Evolutionary conservation across 257 asterid genomes (phyloP), one percentile per base, ranked within the genome.

Genomic region (Anisodus tanguticus): DNA sequence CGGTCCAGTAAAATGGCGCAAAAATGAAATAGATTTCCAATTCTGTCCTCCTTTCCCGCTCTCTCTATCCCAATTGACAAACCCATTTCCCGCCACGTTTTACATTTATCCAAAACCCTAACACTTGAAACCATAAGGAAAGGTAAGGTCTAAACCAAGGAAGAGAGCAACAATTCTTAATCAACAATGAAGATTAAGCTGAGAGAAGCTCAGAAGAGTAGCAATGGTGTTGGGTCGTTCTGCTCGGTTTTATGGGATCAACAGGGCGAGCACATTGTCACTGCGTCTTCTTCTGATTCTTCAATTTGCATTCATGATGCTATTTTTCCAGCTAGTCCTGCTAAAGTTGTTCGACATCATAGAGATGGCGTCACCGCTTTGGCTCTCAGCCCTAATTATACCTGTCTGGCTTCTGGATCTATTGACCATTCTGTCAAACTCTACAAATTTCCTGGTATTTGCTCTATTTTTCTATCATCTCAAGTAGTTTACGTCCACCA

Each of bases 381-480:
- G 90, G 93, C 93, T 69, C 91, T 95, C 17, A 90, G 90, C 81
- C 94, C 96, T 58, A 91, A 95, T 92, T 97, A 97, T 76, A 93
- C 94, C 22, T 97, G 98, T 84, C 96, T 97, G 37, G 99, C 99
- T 76, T 97, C 98, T 37, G 99, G 97, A 19, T 95, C 99, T 77
- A 57, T 95, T 58, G 98, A 95, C 93, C 98, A 91, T 87, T 93
- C 97, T 3, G 99, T 95, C 85, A 97, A 97, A 91, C 97, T 97
- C 86, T 95, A 92, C 87, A 95, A 95, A 88, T 95, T 97, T 62
- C 99, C 98, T 0, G 93, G 99, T 94, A 90, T 85, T 51, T 77
- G 19, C 53, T 81, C 79, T 31, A 5, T 26, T 70, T 70, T 70
- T 64, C 2, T 70, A 43, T 76, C 62, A 31, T 31, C 35, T 31